These are phyloP conservation scores for Solanum lycopersicoides DNA, from an alignment of 257 asterid genomes.

Conservation along the genomic window DNA sequence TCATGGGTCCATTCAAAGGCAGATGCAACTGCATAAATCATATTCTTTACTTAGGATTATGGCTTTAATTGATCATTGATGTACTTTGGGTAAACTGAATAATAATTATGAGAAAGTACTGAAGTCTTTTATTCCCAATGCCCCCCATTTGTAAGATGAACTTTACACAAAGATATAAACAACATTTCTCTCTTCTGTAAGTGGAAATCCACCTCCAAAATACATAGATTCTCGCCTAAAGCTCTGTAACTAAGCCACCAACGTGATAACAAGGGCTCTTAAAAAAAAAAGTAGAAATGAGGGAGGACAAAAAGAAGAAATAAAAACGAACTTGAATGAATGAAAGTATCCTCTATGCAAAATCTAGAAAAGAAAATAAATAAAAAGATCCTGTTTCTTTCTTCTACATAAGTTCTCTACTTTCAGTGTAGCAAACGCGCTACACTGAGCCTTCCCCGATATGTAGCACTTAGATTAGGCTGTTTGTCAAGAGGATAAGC, in stretches of 20 bases:
- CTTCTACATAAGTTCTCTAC: slow-evolving; percentile 59
- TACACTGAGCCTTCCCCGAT: slow-evolving; percentile 7
- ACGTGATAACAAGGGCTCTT: slow-evolving; percentile 3
- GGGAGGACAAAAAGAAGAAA: not conserved
- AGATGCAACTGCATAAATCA: slow-evolving; percentile 15
- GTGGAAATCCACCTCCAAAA: slow-evolving; percentile 42
- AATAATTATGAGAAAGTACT: not conserved
- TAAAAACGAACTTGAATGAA: slow-evolving; percentile 45
- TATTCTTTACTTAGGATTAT: not conserved
- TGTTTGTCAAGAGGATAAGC: not conserved
- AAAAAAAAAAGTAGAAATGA: not conserved
- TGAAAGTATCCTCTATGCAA: slow-evolving; percentile 32
- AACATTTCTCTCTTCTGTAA: slow-evolving; percentile 1
- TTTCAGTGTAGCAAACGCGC: not conserved
- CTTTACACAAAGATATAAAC: not conserved
- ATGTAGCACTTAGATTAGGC: not conserved
- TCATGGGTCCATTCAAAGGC: slow-evolving; percentile 58
- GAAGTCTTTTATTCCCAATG: not conserved
- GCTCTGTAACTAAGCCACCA: slow-evolving; percentile 24
- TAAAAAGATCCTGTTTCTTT: slow-evolving; percentile 16
- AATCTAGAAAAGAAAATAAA: slow-evolving; percentile 5
- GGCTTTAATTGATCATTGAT: not conserved
- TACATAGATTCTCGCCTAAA: slow-evolving; percentile 34
- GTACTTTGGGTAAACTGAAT: not conserved
- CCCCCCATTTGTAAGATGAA: not conserved